Evolutionary conservation across 2,329 filamentous ascomycete species (phyloP), one percentile per base, ranked within the genome.

Genomic region (Pseudogymnoascus sp.): DNA sequence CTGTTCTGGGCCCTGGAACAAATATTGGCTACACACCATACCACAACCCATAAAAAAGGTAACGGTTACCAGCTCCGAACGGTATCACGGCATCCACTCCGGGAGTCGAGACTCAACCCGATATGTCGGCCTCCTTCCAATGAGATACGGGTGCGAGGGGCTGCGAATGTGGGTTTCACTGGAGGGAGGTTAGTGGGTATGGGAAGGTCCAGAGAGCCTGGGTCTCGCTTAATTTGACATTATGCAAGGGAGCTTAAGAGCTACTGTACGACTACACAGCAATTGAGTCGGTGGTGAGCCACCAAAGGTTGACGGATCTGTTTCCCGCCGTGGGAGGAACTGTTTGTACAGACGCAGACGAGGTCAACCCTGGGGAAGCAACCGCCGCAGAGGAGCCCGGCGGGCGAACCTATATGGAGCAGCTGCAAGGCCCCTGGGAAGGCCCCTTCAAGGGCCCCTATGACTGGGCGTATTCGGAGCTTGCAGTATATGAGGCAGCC

Each of bases 1-100:
- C 6, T 55, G 48, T 55, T 55, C 48, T 33, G 18, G 40, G 8
- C 9, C 48, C 5, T 13, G 29, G 48, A 15, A 6, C 48, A 12
- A 55, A 55, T 55, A 55, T 55, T 55, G 48, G 48, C n/a, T 55
- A 55, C 48, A 37, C 36, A 55, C 48, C 48, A 55, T 55, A 15
- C 29, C 5, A 33, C 48, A 55, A 55, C 48, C 48, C 48, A 33
- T 55, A 55, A 55, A 33, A 55, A 33, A 12, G 42, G 18, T 18
- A 15, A n/a, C 29, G 2, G 48, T 18, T 55, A 33, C 5, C 9
- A 55, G n/a, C 29, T 18, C 29, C n/a, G 18, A 55, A 4, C 1
- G n/a, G 48, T 55, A 55, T 55, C 48, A 55, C 48, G 33, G 29
- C 29, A 55, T 55, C 48, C 48, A 55, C 48, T 18, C 29, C 2